phyloP scores from a whole-genome alignment of 495 filamentous ascomycete genomes.

The Penicillium coprophilum region DNA sequence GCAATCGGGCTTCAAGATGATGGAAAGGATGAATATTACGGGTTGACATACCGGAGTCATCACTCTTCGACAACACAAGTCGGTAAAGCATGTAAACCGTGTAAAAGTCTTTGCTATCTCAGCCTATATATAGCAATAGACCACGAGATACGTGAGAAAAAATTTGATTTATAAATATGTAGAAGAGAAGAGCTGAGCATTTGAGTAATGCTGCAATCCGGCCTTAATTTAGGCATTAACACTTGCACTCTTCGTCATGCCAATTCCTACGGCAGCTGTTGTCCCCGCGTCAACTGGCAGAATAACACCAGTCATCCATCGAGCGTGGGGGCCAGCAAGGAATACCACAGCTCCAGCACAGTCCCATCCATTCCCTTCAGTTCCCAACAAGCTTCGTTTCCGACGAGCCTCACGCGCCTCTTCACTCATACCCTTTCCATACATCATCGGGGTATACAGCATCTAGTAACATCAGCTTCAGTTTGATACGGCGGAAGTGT shows the following conservation, averaged over 20 bases:
- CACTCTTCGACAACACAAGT: too few species aligned
- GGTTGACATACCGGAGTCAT: too few species aligned
- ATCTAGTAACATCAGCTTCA: slow-evolving; percentile 28
- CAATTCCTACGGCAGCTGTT: slow-evolving; percentile 38
- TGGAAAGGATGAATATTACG: too few species aligned
- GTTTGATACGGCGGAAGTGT: neutral
- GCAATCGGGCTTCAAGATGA: too few species aligned
- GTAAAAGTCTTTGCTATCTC: too few species aligned
- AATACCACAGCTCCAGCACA: slow-evolving; percentile 38
- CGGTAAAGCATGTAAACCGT: too few species aligned
- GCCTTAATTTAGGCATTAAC: slow-evolving; percentile 16
- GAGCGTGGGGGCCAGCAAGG: slow-evolving; percentile 46
- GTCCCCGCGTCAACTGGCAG: slow-evolving; percentile 52
- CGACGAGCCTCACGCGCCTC: slow-evolving; percentile 47
- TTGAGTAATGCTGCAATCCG: neutral
- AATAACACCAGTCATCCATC: slow-evolving; percentile 51
- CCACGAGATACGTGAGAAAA: neutral
- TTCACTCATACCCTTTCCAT: slow-evolving; percentile 49
- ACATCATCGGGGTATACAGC: slow-evolving; percentile 64
- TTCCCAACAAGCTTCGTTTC: slow-evolving; percentile 50
- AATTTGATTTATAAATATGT: neutral
- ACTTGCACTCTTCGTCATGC: slow-evolving; percentile 29
- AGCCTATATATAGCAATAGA: too few species aligned
- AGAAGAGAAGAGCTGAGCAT: neutral
- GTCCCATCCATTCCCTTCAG: slow-evolving; percentile 58